Percentiles rank a stretch among this genome's conserved stretches.
These are phyloP conservation scores for Penicillium fimorum DNA, from an alignment of 495 filamentous ascomycete species.

Conservation along the genomic window DNA sequence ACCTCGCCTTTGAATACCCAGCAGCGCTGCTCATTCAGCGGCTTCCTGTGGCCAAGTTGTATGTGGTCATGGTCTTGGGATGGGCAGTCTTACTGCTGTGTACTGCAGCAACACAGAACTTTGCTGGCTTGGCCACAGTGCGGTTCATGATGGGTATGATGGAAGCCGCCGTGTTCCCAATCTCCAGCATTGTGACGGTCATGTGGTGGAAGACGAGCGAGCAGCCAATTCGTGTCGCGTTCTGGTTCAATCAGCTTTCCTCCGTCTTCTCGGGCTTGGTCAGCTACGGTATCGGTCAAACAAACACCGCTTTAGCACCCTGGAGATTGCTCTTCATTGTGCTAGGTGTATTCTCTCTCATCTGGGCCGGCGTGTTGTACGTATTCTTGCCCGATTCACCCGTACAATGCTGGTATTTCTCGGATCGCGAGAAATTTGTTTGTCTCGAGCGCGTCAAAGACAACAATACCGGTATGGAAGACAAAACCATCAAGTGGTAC, in stretches of 20 bases:
- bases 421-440: slow-evolving; percentile 44
- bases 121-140: slow-evolving; percentile 12
- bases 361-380: slow-evolving; percentile 38
- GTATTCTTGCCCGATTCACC: slow-evolving; percentile 53
- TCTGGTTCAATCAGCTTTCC: slow-evolving; percentile 48
- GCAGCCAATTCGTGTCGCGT: slow-evolving; percentile 44
- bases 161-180: slow-evolving; percentile 49
- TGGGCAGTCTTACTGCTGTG: slow-evolving; percentile 24
- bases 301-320: slow-evolving; percentile 7
- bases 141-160: slow-evolving; percentile 52
- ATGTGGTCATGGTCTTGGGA: slow-evolving; percentile 28
- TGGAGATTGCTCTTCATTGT: slow-evolving; percentile 25
- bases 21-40: slow-evolving; percentile 39
- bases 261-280: slow-evolving; percentile 18
- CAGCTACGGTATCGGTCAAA: slow-evolving; percentile 19
- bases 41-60: slow-evolving; percentile 49
- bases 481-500: slow-evolving; percentile 48
- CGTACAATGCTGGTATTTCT: slow-evolving; percentile 43
- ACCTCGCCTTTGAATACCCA: slow-evolving; percentile 21
- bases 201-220: slow-evolving; percentile 53
- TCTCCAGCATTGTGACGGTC: slow-evolving; percentile 49
- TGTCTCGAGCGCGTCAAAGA: slow-evolving; percentile 51
- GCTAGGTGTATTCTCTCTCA: slow-evolving; percentile 31
- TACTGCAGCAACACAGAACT: slow-evolving; percentile 25
- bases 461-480: slow-evolving; percentile 56